A percentile compares a stretch with the other conserved stretches of the same genome.
These are phyloP conservation scores for Talaromyces nanjingensis DNA, from an alignment of 495 filamentous ascomycete species.

Conservation along the genomic window DNA sequence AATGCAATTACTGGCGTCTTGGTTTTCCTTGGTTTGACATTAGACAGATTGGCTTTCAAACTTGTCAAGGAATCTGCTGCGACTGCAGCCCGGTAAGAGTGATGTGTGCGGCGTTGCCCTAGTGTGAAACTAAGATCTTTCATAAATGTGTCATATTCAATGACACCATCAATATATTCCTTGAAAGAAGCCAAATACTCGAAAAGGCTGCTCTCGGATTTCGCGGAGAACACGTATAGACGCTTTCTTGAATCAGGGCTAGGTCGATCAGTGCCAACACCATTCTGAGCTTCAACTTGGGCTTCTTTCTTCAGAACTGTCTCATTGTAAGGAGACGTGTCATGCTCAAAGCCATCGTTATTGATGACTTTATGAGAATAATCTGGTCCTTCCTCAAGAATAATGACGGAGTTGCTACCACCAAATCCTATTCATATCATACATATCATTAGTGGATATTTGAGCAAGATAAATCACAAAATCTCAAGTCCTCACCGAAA, in stretches of 20 bases:
- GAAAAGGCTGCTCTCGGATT: not conserved
- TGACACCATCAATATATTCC: not conserved
- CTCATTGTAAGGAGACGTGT: not conserved
- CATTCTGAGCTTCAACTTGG: too few relatives aligned
- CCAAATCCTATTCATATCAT: constrained; percentile 16
- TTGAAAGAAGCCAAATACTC: not conserved
- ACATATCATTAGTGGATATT: too few relatives aligned
- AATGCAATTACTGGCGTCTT: not conserved
- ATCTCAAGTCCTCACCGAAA: too few relatives aligned
- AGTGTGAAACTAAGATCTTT: constrained; percentile 29
- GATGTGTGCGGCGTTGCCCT: constrained; percentile 22
- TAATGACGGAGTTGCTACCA: constrained; percentile 24
- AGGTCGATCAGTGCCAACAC: too few relatives aligned
- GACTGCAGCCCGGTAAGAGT: constrained; percentile 20
- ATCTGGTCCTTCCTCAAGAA: constrained; percentile 21
- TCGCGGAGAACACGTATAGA: too few relatives aligned
- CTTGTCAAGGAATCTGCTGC: constrained; percentile 12
- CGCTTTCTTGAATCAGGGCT: too few relatives aligned
- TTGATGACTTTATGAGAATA: constrained; percentile 3
- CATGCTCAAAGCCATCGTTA: not conserved
- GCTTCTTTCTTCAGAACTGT: not conserved
- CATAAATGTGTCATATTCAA: constrained; percentile 6
- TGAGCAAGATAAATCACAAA: too few relatives aligned
- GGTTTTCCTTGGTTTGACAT: not conserved
- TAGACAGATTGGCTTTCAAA: not conserved